Conservation (phyloP, 2,329 filamentous ascomycete species). For the Ophiostoma piceae region DNA sequence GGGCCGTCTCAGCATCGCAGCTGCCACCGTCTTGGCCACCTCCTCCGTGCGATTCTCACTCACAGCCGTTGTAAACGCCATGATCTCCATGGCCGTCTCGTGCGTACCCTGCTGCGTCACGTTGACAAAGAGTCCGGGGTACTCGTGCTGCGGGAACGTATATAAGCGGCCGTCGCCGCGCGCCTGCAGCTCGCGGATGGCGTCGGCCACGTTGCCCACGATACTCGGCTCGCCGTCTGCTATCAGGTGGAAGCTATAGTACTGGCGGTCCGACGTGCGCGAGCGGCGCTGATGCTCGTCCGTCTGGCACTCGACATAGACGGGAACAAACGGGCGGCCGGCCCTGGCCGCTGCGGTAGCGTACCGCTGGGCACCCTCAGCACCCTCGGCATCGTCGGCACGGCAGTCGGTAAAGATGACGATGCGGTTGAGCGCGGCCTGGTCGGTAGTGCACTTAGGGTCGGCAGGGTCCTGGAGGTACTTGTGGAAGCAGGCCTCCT, state of each 20-base stretch:
- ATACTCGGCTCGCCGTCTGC: constrained; percentile 14
- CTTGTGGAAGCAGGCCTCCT: constrained; percentile 29
- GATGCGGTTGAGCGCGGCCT: constrained; percentile 23
- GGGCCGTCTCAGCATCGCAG: background rate
- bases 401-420: constrained; percentile 33
- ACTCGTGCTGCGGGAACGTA: constrained; percentile 22
- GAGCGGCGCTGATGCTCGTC: constrained; percentile 30
- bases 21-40: constrained; percentile 23
- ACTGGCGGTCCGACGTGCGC: constrained; percentile 24
- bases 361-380: constrained; percentile 28
- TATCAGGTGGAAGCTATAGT: constrained; percentile 24
- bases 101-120: constrained; percentile 28
- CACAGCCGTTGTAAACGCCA: constrained; percentile 29
- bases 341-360: constrained; percentile 29
- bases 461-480: constrained; percentile 29
- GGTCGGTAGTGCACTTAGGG: background rate
- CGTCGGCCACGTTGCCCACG: constrained; percentile 13
- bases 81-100: constrained; percentile 32
- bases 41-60: constrained; percentile 26
- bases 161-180: constrained; percentile 22
- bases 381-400: constrained; percentile 30
- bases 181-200: constrained; percentile 21
- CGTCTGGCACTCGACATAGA: constrained; percentile 30
- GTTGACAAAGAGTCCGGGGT: constrained; percentile 28
- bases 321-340: constrained; percentile 31